Evolutionary conservation across 2,329 filamentous ascomycete genomes (phyloP).

Genomic region (Aspergillus transmontanensis): DNA sequence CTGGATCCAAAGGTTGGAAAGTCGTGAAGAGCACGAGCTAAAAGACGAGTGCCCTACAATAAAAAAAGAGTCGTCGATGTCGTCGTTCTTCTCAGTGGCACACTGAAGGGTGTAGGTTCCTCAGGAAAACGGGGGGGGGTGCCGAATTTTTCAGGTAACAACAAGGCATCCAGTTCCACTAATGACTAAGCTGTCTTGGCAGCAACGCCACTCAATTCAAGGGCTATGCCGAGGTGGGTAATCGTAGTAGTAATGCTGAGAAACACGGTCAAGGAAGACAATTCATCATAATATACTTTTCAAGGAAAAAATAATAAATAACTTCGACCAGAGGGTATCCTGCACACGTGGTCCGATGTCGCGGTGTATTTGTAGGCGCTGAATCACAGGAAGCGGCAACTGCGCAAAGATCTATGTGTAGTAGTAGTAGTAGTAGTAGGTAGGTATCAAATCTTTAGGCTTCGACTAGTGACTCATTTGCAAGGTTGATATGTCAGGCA

Average conservation of each 20-base stretch:
- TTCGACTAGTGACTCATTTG: conserved; percentile 17
- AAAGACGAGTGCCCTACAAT: conserved; percentile 1
- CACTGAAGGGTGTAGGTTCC: conserved; percentile 16
- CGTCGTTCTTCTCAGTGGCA: conserved; percentile 13
- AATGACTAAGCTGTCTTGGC: conserved; percentile 27
- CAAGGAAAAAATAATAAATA: not conserved
- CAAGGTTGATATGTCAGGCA: conserved; percentile 13
- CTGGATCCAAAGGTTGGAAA: not conserved
- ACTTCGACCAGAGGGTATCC: not conserved
- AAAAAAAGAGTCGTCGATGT: conserved; percentile 11
- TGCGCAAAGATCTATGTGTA: conserved; percentile 3
- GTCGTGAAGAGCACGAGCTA: not conserved
- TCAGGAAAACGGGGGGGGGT: conserved; percentile 24
- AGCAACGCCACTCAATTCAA: conserved; percentile 18
- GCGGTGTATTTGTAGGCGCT: conserved; percentile 14
- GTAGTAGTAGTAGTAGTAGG: not conserved
- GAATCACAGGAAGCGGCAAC: conserved; percentile 8
- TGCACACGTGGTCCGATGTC: conserved; percentile 19
- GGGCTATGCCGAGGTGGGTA: conserved; percentile 3
- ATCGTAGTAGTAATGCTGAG: not conserved
- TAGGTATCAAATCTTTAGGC: conserved; percentile 9
- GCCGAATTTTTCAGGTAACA: conserved; percentile 33
- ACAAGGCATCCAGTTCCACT: conserved; percentile 21
- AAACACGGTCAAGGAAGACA: not conserved
- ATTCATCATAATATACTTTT: not conserved